Evolutionary conservation across 148 eudicot species (phyloP).

Genomic region (Rheum nobile): DNA sequence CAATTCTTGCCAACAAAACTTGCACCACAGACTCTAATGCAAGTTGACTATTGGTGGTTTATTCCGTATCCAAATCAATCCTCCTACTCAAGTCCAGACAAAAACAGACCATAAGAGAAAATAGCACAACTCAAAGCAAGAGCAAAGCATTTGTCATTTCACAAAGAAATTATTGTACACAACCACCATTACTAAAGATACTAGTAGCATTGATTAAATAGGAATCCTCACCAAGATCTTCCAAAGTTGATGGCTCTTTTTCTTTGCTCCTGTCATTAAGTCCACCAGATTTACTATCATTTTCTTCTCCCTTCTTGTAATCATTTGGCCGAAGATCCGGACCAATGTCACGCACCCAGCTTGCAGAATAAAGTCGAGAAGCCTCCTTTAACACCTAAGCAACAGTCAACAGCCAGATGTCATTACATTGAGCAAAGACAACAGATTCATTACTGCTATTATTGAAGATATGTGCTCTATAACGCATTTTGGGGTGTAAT

Average conservation of each 20-base stretch:
- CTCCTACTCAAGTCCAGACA: not conserved
- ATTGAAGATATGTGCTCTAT: not conserved
- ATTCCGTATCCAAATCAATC: not conserved
- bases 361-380: constrained; percentile 63
- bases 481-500: no score
- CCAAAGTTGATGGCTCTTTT: constrained; percentile 65
- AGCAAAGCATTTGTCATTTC: not conserved
- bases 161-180: not conserved
- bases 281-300: constrained; percentile 20
- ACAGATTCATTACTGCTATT: not conserved
- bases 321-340: constrained; percentile 79
- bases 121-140: not conserved
- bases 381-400: constrained; percentile 77
- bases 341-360: constrained; percentile 96
- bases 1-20: not conserved
- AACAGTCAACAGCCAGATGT: not conserved
- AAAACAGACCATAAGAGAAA: not conserved
- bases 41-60: not conserved
- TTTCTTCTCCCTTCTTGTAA: constrained; percentile 40
- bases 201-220: not conserved
- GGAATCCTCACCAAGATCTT: constrained; percentile 65
- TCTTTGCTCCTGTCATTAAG: constrained; percentile 21
- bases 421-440: not conserved
- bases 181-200: not conserved
- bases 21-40: not conserved